Conservation (phyloP, 2,329 filamentous ascomycete genomes). For the Ascochyta fabae region DNA sequence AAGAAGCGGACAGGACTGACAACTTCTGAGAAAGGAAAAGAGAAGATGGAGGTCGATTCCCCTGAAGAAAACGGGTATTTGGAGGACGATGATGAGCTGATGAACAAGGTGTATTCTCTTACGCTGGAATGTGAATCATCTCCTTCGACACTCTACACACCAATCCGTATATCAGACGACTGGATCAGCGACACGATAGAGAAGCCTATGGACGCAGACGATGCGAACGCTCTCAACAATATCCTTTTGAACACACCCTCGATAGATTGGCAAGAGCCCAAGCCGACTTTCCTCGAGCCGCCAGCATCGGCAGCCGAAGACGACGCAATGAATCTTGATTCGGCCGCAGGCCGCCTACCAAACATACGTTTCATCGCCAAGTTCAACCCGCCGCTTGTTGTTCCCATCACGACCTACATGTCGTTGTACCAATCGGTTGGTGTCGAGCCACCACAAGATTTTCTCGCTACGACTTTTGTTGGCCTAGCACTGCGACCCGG, state of each 20-base stretch:
- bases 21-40: slow-evolving; percentile 47
- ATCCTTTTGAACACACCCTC: slow-evolving; percentile 53
- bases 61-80: slow-evolving; percentile 24
- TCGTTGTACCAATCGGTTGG: slow-evolving; percentile 67
- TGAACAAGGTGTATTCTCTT: slow-evolving; percentile 68
- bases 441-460: slow-evolving; percentile 64
- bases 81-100: slow-evolving; percentile 48
- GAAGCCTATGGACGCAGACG: slow-evolving; percentile 56
- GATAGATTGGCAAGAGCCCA: slow-evolving; percentile 76
- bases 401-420: slow-evolving; percentile 69
- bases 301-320: slow-evolving; percentile 49
- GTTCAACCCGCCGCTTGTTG: slow-evolving; percentile 74
- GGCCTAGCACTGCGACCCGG: slow-evolving; percentile 59
- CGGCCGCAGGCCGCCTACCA: slow-evolving; percentile 64
- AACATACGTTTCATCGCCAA: slow-evolving; percentile 77
- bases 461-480: slow-evolving; percentile 54
- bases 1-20: slow-evolving; percentile 30
- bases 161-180: slow-evolving; percentile 72
- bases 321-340: slow-evolving; percentile 62
- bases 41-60: slow-evolving; percentile 46
- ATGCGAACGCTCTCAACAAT: slow-evolving; percentile 47
- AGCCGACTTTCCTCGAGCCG: slow-evolving; percentile 60
- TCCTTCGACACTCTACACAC: slow-evolving; percentile 57
- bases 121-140: slow-evolving; percentile 67
- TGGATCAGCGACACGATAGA: slow-evolving; percentile 76